A percentile compares a stretch with the other conserved stretches of the same genome.
phyloP scores from a whole-genome alignment of 2,329 filamentous ascomycete genomes.

The Alternaria hordeiaustralica region DNA sequence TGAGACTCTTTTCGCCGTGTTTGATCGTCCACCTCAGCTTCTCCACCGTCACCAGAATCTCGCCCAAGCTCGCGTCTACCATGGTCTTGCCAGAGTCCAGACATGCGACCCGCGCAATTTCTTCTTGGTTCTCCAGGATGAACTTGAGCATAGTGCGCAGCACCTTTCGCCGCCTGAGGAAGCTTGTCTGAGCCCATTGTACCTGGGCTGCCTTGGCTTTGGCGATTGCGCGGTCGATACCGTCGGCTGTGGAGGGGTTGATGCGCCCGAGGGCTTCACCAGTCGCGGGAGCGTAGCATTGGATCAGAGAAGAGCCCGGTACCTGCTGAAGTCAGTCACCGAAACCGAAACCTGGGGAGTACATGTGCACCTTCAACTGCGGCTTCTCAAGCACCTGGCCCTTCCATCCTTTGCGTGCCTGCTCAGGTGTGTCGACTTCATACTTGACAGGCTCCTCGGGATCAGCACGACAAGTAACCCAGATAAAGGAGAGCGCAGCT shows the following conservation, averaged over 20 bases:
- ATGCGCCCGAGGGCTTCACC: constrained; percentile 81
- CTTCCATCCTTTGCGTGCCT: constrained; percentile 61
- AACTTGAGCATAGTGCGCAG: constrained; percentile 81
- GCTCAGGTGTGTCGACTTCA: constrained; percentile 66
- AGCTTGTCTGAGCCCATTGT: constrained; percentile 79
- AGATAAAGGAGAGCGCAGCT: constrained; percentile 31
- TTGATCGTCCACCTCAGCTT: constrained; percentile 93
- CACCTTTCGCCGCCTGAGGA: constrained; percentile 77
- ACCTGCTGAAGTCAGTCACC: constrained; percentile 48
- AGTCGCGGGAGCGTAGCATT: constrained; percentile 89
- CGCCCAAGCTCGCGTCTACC: constrained; percentile 90
- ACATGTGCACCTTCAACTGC: constrained; percentile 61
- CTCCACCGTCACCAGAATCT: constrained; percentile 92
- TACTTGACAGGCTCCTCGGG: constrained; percentile 62
- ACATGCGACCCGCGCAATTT: constrained; percentile 83
- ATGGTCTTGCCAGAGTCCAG: constrained; percentile 96
- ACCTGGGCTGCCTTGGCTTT: constrained; percentile 76
- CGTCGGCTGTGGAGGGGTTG: constrained; percentile 76
- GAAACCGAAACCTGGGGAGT: neutral
- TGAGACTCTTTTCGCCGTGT: constrained; percentile 84
- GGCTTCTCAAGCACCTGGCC: constrained; percentile 65
- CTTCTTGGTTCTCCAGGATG: constrained; percentile 85
- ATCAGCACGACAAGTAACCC: constrained; percentile 35
- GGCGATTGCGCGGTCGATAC: constrained; percentile 79
- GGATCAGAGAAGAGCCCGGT: constrained; percentile 71